Evolutionary conservation across 441 rosid genomes (phyloP), one percentile per base, ranked within the genome.

Genomic region (Biscutella auriculata): DNA sequence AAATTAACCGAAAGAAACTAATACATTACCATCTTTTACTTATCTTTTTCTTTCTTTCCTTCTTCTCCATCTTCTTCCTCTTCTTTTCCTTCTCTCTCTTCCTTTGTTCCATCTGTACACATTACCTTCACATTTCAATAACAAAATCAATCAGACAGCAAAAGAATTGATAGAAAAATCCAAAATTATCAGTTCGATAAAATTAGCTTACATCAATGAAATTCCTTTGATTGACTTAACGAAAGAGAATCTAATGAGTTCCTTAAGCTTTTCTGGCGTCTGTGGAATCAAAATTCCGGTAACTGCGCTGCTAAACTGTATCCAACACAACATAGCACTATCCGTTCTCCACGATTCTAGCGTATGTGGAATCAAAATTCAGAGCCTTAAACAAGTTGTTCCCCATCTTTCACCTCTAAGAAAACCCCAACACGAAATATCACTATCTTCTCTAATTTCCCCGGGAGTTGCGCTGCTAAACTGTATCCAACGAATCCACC

Each of bases 401-500:
- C 37, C 59, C 81, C 87, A 86, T 86, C 95, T 60, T 72, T 82
- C 69, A 82, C 87, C 53, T 86, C 95, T 65, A 83, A 61, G 41
- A 85, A 80, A 59, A 86, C 91, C 1, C 95, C 91, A 0, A 88
- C 72, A 17, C 88, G 78, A 14, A 87, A 86, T 3, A 86, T 43
- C 44, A 77, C 91, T 29, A 83, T 8, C 49, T 62, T 83, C 63
- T 86, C 95, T 0, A 86, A 56, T 14, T 11, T 73, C 10, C 74
- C 75, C 0, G 86, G 87, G 56, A 70, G 82, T 33, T 77, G 81
- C 5, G 70, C 70, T 0, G 85, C 91, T 76, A 83, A 63, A 37
- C 83, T 82, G 15, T 86, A 82, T 37, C 83, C 91, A 0, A 86
- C 95, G 48, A 86, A 82, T 8, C 95, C 91, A 0, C 95, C 95